Percentiles rank a stretch among this genome's conserved stretches.
Evolutionary conservation across 2,329 filamentous ascomycete genomes (phyloP).

Genomic region (Talaromyces amestolkiae): DNA sequence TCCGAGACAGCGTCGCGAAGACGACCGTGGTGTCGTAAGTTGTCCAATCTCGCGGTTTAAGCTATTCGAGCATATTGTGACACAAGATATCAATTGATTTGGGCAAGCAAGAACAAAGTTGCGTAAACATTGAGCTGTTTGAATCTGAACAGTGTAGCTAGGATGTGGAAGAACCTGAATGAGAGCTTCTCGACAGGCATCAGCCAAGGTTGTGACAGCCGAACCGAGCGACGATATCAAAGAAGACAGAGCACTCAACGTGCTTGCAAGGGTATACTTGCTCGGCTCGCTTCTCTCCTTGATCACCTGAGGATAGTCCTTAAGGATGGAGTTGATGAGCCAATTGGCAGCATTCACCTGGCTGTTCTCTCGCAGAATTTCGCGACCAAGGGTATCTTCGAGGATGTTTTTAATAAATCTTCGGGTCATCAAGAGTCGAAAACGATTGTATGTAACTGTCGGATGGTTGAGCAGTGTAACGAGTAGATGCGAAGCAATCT

Average conservation of each 20-base stretch:
- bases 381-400: conserved; percentile 75
- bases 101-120: conserved; percentile 86
- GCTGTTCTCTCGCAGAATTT: conserved; percentile 83
- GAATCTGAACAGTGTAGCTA: conserved; percentile 92
- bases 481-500: conserved; percentile 77
- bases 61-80: conserved; percentile 96
- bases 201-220: conserved; percentile 74
- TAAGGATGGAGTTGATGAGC: conserved; percentile 82
- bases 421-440: conserved; percentile 78
- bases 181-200: conserved; percentile 79
- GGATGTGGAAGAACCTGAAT: conserved; percentile 90
- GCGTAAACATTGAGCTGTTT: conserved; percentile 81
- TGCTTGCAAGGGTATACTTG: conserved; percentile 77
- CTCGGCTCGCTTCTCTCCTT: conserved; percentile 84
- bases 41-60: conserved; percentile 80
- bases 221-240: conserved; percentile 79
- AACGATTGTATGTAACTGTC: conserved; percentile 77
- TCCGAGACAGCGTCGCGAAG: conserved; percentile 78
- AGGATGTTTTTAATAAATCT: conserved; percentile 81
- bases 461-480: conserved; percentile 74
- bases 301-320: conserved; percentile 87
- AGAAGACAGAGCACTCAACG: conserved; percentile 74
- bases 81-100: conserved; percentile 82
- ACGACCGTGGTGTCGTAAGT: conserved; percentile 71
- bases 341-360: conserved; percentile 78